Evolutionary conservation across 2,329 filamentous ascomycete genomes (phyloP).

Genomic region (Pestalotiopsis fici): DNA sequence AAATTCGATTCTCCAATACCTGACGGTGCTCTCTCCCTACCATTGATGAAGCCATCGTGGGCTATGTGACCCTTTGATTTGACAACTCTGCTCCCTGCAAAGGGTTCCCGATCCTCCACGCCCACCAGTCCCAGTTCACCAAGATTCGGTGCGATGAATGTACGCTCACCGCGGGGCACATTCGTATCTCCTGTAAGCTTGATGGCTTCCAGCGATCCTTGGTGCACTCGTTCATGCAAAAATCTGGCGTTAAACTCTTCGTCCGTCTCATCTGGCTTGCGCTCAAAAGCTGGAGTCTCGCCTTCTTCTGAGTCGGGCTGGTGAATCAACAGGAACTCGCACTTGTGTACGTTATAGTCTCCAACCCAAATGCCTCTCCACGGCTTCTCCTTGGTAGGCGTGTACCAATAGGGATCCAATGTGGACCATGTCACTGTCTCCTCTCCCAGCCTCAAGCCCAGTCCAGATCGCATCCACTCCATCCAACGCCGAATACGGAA

Average conservation of each 20-base stretch:
- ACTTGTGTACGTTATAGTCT: conserved; percentile 85
- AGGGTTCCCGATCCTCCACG: conserved; percentile 65
- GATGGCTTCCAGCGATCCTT: conserved; percentile 75
- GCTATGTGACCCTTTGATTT: conserved; percentile 78
- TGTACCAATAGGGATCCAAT: conserved; percentile 74
- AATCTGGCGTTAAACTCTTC: conserved; percentile 47
- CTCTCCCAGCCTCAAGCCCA: conserved; percentile 54
- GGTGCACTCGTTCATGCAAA: conserved; percentile 51
- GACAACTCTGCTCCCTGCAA: conserved; percentile 74
- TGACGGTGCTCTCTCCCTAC: conserved; percentile 52
- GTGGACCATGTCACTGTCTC: conserved; percentile 68
- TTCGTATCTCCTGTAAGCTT: conserved; percentile 93
- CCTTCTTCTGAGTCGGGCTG: conserved; percentile 64
- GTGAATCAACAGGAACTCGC: conserved; percentile 81
- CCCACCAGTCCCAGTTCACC: conserved; percentile 65
- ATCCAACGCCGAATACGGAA: conserved; percentile 81
- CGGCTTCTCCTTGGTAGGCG: conserved; percentile 75
- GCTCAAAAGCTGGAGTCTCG: conserved; percentile 38
- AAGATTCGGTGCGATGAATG: conserved; percentile 80
- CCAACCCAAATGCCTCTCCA: conserved; percentile 92
- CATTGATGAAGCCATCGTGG: conserved; percentile 66
- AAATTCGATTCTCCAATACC: not conserved
- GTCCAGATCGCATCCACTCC: conserved; percentile 54
- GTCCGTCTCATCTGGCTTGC: conserved; percentile 41
- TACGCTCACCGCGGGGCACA: conserved; percentile 82